Evolutionary conservation across 305 asterid genomes (phyloP), one percentile per base, ranked within the genome.

Genomic region (Stenogyne calaminthoides): DNA sequence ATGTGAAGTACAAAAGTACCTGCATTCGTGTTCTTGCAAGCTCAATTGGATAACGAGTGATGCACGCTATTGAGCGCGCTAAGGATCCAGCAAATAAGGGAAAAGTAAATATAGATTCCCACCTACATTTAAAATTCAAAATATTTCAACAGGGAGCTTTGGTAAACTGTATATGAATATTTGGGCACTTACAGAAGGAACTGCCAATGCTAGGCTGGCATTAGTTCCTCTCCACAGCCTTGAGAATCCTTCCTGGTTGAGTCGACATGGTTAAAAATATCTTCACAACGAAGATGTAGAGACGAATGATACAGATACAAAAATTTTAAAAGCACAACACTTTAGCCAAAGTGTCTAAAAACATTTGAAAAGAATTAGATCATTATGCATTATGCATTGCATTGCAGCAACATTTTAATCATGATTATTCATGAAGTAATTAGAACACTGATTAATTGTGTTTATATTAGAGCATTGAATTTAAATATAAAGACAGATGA

Each of bases 11-110:
- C 25, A 1, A 22, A 51, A 3, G 10, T 83, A 94, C 99, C 97
- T 90, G 99, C 97, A 94, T 90, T 32, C 97, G 96, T 6, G 99
- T 94, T 83, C 95, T 85, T 46, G 96, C 97, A 75, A 94, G 96
- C 68, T 94, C 99, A 67, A 94, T 69, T 20, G 98, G 98, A 77
- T 93, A 93, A 76, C 96, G 89, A 74, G 93, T 81, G 64, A 88
- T 12, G 70, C 97, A 93, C 39, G 98, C 96, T 67, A 93, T 56
- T n/a, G 97, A 88, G 69, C 99, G 90, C 9, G 99, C 91, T 66
- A 90, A 66, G 63, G 97, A 85, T 64, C 99, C 99, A 73, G 97
- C 93, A 67, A 22, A 1, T 1, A 22, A 22, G 25, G 25, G 25
- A 22, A 22, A 22, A 2, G 2, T 1, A 2, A 1, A 22, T 83